Evolutionary conservation across 306 rosid species (phyloP), one percentile per base, ranked within the genome.

Genomic region (Glycine latifolia): DNA sequence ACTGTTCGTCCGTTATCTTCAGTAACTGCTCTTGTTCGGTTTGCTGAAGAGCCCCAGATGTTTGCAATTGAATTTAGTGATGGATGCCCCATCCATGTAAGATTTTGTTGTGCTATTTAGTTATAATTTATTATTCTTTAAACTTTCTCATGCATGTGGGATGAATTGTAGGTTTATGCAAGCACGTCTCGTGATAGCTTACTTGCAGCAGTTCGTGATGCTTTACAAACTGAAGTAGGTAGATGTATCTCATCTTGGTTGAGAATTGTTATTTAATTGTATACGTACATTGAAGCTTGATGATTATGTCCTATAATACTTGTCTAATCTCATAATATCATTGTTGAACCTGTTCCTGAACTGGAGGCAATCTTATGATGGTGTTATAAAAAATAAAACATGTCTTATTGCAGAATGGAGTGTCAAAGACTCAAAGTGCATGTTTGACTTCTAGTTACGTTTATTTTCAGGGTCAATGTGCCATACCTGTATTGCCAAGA

Each of bases 31-130:
- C 99, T 96, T 77, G 97, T 96, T 77, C 94, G 99, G 73, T 93
- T 96, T 71, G 95, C 98, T 3, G 99, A 96, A 91, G 99, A 96
- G 85, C 99, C 99, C 70, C 99, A 93, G 83, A 96, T 96, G 99
- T 96, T 96, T 89, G 99, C 99, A 62, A 87, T 96, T 88, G 99
- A 96, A 75, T 96, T 93, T 88, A 90, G 86, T 77, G 99, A 96
- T 81, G 99, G 99, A 43, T 96, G 98, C 86, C 97, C 94, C 37
- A 94, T 96, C 68, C 98, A 96, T 82, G 99, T 96, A 83, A 93
- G 98, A 33, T 61, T 63, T 81, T 50, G 3, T 81, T 84, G 55
- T 65, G 74, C 83, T 68, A 59, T 73, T 55, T 80, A 58, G 31
- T 68, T 78, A 50, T 73, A 78, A 20, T 66, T 74, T 81, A 47